A percentile compares a stretch with the other conserved stretches of the same genome.
phyloP scores from a whole-genome alignment of 176 grass and related monocot genomes.

The Puccinellia tenuiflora region DNA sequence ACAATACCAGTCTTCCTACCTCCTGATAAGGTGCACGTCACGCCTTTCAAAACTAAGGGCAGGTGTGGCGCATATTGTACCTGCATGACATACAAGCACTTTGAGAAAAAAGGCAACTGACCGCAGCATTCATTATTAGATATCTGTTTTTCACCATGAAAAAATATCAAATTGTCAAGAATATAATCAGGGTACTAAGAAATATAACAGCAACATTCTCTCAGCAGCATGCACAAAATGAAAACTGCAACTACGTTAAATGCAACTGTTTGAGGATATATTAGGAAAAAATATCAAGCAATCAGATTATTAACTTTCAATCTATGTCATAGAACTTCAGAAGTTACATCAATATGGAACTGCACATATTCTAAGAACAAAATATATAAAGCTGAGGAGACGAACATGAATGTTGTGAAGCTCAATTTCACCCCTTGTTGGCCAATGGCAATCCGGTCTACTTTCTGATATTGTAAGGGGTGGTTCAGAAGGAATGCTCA shows the following conservation, averaged over 20 bases:
- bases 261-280: background rate
- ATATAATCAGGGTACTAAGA: background rate
- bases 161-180: background rate
- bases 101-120: background rate
- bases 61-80: conserved; percentile 41
- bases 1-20: conserved; percentile 69
- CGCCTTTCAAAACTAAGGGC: conserved; percentile 58
- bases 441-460: conserved; percentile 22
- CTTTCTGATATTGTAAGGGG: conserved; percentile 23
- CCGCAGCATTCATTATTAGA: background rate
- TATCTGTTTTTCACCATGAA: background rate
- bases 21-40: conserved; percentile 45
- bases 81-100: conserved; percentile 28
- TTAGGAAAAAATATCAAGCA: background rate
- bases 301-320: background rate
- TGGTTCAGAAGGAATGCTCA: conserved; percentile 34
- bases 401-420: conserved; percentile 31
- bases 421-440: conserved; percentile 40
- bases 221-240: background rate
- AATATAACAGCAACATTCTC: background rate
- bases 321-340: background rate
- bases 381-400: background rate
- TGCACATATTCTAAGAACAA: background rate
- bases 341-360: background rate
- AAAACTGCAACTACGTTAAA: background rate